Evolutionary conservation across 768 basidiomycete species (phyloP).

Genomic region (Filobasidium floriforme): DNA sequence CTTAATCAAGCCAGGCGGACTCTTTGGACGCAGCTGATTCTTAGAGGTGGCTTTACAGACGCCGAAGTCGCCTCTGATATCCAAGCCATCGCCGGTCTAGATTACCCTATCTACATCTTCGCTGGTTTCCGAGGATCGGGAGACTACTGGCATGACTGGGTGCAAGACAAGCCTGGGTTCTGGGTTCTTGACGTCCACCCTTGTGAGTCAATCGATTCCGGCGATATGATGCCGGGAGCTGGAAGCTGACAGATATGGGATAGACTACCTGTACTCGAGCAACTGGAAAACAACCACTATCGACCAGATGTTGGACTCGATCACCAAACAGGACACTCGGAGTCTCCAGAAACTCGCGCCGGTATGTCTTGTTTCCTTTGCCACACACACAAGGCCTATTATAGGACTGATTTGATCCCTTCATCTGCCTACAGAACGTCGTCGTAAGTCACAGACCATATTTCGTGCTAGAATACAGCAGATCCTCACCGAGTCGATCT

Average conservation of each 20-base stretch:
- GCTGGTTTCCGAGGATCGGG: background rate
- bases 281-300: no score
- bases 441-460: background rate
- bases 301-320: no score
- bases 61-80: background rate
- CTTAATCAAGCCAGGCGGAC: no score
- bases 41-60: background rate
- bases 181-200: background rate
- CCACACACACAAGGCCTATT: background rate
- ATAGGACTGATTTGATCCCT: background rate
- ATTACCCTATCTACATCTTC: slow-evolving; percentile 19
- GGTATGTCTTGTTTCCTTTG: background rate
- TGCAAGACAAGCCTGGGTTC: background rate
- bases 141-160: background rate
- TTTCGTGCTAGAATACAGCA: background rate
- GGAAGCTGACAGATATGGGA: background rate
- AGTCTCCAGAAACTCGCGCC: background rate
- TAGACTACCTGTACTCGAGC: slow-evolving; percentile 3
- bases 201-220: background rate
- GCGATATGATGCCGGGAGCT: background rate
- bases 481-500: background rate
- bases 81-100: slow-evolving; percentile 13
- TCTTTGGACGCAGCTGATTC: background rate
- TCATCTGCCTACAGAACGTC: slow-evolving; percentile 1
- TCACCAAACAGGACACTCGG: no score